These are phyloP conservation scores for Barnettozyma vustinii DNA, from an alignment of 805 yeast species.

Conservation along the genomic window DNA sequence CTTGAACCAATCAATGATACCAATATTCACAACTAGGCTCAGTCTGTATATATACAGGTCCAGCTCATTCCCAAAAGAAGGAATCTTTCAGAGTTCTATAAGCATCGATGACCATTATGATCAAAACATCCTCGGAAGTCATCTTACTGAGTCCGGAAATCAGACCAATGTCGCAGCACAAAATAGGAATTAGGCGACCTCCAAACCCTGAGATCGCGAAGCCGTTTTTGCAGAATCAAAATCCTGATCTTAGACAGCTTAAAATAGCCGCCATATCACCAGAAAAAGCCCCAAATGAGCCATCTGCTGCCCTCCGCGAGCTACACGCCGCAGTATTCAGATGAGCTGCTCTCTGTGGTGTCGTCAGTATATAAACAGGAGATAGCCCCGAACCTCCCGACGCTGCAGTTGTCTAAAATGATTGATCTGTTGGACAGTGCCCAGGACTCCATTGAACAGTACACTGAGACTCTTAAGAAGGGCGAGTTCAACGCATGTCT, in stretches of 20 bases:
- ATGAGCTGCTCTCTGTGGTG: slow-evolving; percentile 28
- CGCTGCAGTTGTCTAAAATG: slow-evolving; percentile 30
- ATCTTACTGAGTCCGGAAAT: background rate
- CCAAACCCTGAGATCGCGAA: background rate
- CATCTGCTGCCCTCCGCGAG: slow-evolving; percentile 8
- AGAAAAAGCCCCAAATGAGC: background rate
- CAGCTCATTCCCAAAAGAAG: no score
- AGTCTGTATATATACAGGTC: no score
- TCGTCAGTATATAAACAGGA: slow-evolving; percentile 30
- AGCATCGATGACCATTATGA: no score
- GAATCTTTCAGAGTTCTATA: no score
- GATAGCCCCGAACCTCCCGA: slow-evolving; percentile 27
- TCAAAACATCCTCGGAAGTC: background rate
- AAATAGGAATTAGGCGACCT: background rate
- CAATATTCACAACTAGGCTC: no score
- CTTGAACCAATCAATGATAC: no score
- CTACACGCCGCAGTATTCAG: slow-evolving; percentile 37
- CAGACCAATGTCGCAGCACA: no score
- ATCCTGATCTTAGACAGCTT: background rate
- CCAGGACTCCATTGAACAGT: slow-evolving; percentile 30
- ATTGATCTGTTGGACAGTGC: slow-evolving; percentile 34
- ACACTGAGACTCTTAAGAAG: slow-evolving; percentile 17
- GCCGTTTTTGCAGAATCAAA: background rate
- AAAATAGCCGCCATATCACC: background rate
- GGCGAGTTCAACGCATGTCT: slow-evolving; percentile 26